Evolutionary conservation across 768 basidiomycete genomes (phyloP), one percentile per base, ranked within the genome.

Genomic region (Lentinula aciculospora): DNA sequence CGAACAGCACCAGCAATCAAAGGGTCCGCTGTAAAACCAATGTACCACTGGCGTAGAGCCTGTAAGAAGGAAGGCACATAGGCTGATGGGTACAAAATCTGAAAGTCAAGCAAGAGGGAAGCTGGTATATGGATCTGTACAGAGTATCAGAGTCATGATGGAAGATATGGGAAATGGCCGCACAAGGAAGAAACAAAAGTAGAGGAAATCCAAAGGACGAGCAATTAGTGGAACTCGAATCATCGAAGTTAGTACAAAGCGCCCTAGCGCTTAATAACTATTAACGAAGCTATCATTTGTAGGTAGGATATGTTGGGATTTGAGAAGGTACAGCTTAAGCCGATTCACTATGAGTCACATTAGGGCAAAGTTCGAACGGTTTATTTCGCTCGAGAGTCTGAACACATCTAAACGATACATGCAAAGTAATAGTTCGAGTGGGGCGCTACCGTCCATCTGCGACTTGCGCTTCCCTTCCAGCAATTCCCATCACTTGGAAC

Each of bases 121-220:
- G 86, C 82, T 0, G 84, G 80, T 32, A 92, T 72, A 65, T 94
- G 91, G 1, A 84, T 72, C 76, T 77, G 56, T 31, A 32, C 12
- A 23, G 34, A 27, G 44, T 28, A 28, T 49, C 58, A 25, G 50
- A 7, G 17, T 17, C 21, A 21, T 44, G 28, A 21, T n/a, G 7
- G 27, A 29, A 56, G 1, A 31, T 5, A 21, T 31, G 4, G n/a
- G n/a, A 44, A 12, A n/a, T 1, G 17, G 17, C 67, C 81, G 60
- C 60, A 85, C 88, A 54, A 84, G 63, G 62, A 90, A 92, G 72
- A 89, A 92, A 0, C 65, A 50, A 60, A 89, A 88, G 67, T 92
- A 92, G 2, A 89, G 21, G 3, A 88, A 63, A 67, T 90, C 88
- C 36, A 83, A 61, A 12, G 85, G 85, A 58, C 88, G 83, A 9